phyloP scores from a whole-genome alignment of 2,329 filamentous ascomycete species.

The Sclerotinia nivalis region DNA sequence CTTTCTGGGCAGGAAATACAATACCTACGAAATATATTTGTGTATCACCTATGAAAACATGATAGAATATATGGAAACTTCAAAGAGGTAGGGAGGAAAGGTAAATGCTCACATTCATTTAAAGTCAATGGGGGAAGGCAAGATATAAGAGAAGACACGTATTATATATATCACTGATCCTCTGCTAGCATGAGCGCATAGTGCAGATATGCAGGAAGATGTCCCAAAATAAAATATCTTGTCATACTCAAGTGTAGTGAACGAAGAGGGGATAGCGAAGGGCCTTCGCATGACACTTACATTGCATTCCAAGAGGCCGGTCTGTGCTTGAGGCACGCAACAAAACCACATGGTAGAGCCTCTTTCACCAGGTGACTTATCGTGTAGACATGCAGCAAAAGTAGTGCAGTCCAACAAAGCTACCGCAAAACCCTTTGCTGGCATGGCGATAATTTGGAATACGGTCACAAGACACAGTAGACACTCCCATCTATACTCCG shows the following conservation, averaged over 20 bases:
- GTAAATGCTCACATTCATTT: no score
- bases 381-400: not conserved
- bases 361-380: not conserved
- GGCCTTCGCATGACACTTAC: not conserved
- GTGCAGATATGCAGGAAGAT: not conserved
- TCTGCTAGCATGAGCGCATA: not conserved
- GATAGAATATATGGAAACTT: no score
- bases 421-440: not conserved
- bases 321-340: slow-evolving; percentile 7
- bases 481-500: not conserved
- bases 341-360: not conserved
- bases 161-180: not conserved
- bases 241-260: no score
- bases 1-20: no score
- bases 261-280: no score
- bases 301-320: not conserved
- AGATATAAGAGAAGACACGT: no score
- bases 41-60: no score
- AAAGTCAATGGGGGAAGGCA: no score
- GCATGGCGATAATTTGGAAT: not conserved
- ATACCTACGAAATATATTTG: no score
- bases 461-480: not conserved
- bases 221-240: not conserved
- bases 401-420: not conserved
- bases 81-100: no score